A percentile compares a stretch with the other conserved stretches of the same genome.
These are phyloP conservation scores for Binderoboletus segoi DNA, from an alignment of 1,284 basidiomycete genomes.

Conservation along the genomic window DNA sequence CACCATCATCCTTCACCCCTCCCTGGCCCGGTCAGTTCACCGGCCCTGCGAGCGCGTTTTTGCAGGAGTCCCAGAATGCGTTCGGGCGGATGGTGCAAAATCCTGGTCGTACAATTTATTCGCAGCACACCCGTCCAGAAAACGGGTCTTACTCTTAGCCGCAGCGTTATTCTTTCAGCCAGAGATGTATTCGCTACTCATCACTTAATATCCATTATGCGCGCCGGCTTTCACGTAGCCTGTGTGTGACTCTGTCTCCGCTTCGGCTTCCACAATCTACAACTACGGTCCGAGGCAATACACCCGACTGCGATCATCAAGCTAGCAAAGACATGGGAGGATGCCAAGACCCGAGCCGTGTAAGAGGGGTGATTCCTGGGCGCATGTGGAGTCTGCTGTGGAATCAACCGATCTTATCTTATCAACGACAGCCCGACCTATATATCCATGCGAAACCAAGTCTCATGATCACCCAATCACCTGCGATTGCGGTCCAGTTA, in stretches of 20 bases:
- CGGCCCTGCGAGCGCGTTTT: conserved; percentile 50
- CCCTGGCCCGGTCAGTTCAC: conserved; percentile 45
- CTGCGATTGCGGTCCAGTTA: not conserved
- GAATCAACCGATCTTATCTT: conserved; percentile 29
- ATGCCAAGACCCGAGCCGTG: not conserved
- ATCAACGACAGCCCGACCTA: conserved; percentile 8
- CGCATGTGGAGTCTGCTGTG: not conserved
- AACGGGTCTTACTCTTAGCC: conserved; percentile 33
- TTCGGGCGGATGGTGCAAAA: conserved; percentile 42
- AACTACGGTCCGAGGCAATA: conserved; percentile 2
- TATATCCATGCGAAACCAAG: not conserved
- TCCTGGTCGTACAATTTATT: conserved; percentile 60
- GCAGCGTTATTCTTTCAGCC: conserved; percentile 8
- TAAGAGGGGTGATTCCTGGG: not conserved
- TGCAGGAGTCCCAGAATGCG: conserved; percentile 38
- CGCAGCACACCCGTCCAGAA: conserved; percentile 44
- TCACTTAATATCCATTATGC: conserved; percentile 23
- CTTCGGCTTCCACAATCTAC: not conserved
- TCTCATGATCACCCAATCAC: not conserved
- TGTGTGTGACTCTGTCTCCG: not conserved
- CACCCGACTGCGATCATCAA: not conserved
- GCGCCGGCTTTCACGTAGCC: not conserved
- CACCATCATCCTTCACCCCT: conserved; percentile 29
- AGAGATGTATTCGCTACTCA: conserved; percentile 25
- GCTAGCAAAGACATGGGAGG: too few species aligned